These are phyloP conservation scores for Saccharomyces uvarum DNA, from an alignment of 1,139 yeast species.

Conservation along the genomic window DNA sequence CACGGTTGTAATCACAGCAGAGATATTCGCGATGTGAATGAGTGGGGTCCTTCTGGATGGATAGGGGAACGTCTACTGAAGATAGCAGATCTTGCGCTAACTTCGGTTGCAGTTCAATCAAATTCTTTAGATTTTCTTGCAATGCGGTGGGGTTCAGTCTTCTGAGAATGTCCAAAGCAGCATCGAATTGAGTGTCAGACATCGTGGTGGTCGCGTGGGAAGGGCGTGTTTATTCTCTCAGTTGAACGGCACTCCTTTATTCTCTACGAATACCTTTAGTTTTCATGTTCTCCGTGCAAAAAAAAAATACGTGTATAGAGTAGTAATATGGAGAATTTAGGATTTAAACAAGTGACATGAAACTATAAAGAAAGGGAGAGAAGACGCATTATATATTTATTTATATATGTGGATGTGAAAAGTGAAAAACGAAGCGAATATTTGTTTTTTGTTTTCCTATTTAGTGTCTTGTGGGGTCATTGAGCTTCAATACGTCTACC, in stretches of 20 bases:
- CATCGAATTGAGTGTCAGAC: conserved; percentile 65
- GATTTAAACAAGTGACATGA: not conserved
- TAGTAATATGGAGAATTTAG: not conserved
- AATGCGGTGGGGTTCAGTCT: conserved; percentile 76
- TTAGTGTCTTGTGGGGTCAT: conserved; percentile 55
- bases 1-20: conserved; percentile 91
- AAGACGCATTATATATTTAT: not conserved
- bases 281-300: not conserved
- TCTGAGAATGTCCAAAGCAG: conserved; percentile 79
- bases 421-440: not conserved
- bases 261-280: not conserved
- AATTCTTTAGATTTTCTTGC: conserved; percentile 50
- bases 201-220: conserved; percentile 5
- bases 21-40: conserved; percentile 51
- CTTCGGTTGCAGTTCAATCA: conserved; percentile 73
- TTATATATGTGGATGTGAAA: not conserved
- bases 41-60: conserved; percentile 44
- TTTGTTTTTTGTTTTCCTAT: not conserved
- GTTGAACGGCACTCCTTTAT: not conserved
- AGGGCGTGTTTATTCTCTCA: not conserved
- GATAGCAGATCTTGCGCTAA: conserved; percentile 82
- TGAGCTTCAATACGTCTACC: conserved; percentile 69
- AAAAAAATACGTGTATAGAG: not conserved
- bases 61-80: conserved; percentile 80
- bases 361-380: not conserved